Evolutionary conservation across 140 eudicot species (phyloP), one percentile per base, ranked within the genome.

Genomic region (Oenanthe javanica): DNA sequence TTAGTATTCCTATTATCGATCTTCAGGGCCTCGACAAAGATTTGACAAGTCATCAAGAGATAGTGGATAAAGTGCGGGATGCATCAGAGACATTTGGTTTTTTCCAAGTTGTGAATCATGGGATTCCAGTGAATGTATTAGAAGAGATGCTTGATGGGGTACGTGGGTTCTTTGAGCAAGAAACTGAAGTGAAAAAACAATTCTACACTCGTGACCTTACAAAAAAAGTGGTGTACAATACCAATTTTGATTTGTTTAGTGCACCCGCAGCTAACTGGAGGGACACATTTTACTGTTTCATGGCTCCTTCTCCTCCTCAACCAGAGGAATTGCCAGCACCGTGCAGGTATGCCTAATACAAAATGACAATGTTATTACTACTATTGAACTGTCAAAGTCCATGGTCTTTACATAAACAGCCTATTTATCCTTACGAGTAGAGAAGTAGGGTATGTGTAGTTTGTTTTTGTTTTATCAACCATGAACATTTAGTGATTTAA

Each of bases 1-100:
- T 85, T 47, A 38, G 54, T 0, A 55, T 88, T 75, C 89, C 91
- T 1, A 7, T 81, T 51, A 45, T 88, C 21, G 91, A 88, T 80
- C 84, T 87, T 70, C 15, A 31, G 46, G n/a, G 73, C 46, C 77
- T 74, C 0, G 57, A 11, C 36, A 74, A 74, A 3, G 77, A 74
- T 74, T 25, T 63, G 0, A 67, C 21, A 0, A 19, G 31, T 38
- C 75, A 3, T 25, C 21, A 42, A 19, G 42, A 82, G 12, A 47
- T 82, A 1, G 77, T 84, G 15, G 75, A 79, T 46, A 75, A 76
- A 14, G 59, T 87, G 51, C 80, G 81, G 18, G 6, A 2, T 14
- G 90, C 90, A 2, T 76, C 86, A 0, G 88, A 84, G 80, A 82
- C 46, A 83, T 9, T 82, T n/a, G 81, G 81, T 1, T 79, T 79